These are phyloP conservation scores for Pichia sp. DNA, from an alignment of 1,139 yeast species.

Conservation along the genomic window DNA sequence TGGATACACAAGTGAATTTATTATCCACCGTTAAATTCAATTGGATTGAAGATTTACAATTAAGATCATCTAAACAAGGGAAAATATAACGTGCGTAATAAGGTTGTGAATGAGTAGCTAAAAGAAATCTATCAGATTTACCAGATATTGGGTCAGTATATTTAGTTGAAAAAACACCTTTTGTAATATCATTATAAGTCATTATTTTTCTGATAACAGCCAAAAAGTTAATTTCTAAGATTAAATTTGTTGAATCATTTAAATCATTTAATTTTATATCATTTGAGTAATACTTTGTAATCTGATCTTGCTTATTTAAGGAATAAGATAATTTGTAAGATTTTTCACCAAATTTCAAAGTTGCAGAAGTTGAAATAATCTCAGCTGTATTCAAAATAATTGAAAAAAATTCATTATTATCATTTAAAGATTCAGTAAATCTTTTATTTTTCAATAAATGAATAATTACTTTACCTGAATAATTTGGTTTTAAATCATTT, in stretches of 20 bases:
- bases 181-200: conserved; percentile 51
- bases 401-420: conserved; percentile 11
- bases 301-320: conserved; percentile 37
- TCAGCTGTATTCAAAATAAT: conserved; percentile 40
- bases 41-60: conserved; percentile 45
- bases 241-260: neutral
- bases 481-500: conserved; percentile 50
- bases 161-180: conserved; percentile 64
- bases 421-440: neutral
- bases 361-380: conserved; percentile 32
- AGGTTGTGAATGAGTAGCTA: conserved; percentile 72
- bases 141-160: conserved; percentile 47
- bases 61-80: conserved; percentile 62
- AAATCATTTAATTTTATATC: conserved; percentile 15
- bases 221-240: conserved; percentile 33
- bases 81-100: conserved; percentile 52
- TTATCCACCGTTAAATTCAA: conserved; percentile 42
- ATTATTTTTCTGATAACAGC: conserved; percentile 53
- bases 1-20: conserved; percentile 46
- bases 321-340: conserved; percentile 6
- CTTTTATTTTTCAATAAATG: conserved; percentile 15
- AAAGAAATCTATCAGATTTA: conserved; percentile 40
- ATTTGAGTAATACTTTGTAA: conserved; percentile 26
- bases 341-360: conserved; percentile 10
- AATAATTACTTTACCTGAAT: conserved; percentile 42